These are phyloP conservation scores for Vickermania ingenoplastis DNA, from an alignment of 208 protist species.

Conservation along the genomic window DNA sequence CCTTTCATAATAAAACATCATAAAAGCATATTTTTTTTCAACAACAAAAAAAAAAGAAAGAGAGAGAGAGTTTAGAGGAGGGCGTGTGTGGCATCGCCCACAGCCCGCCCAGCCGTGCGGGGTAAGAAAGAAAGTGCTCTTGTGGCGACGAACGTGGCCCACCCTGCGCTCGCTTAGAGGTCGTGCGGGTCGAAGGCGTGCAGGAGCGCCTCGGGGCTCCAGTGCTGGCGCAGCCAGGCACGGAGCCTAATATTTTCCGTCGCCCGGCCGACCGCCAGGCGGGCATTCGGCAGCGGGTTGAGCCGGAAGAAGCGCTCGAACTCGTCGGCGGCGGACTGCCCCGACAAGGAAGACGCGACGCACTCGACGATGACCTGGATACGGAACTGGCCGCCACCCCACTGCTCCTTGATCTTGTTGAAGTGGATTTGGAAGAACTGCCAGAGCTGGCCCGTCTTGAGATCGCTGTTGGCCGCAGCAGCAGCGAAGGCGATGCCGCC, in stretches of 20 bases:
- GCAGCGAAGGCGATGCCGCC: conserved; percentile 50
- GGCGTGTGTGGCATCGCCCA: no score
- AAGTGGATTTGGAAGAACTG: conserved; percentile 66
- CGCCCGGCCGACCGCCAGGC: conserved; percentile 56
- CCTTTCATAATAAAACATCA: no score
- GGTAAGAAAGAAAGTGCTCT: no score
- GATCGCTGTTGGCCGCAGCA: conserved; percentile 29
- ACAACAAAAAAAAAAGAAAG: no score
- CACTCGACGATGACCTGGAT: conserved; percentile 72
- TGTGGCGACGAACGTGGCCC: no score
- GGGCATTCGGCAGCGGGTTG: conserved; percentile 65
- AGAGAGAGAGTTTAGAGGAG: no score
- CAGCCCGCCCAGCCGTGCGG: no score
- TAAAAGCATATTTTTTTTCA: no score
- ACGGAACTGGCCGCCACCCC: conserved; percentile 83
- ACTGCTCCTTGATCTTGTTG: conserved; percentile 59
- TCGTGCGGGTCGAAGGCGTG: not conserved
- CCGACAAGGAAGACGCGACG: conserved; percentile 45
- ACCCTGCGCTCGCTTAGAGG: no score
- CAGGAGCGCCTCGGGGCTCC: conserved; percentile 14
- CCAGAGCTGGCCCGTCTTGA: conserved; percentile 48
- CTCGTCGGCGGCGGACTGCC: conserved; percentile 34
- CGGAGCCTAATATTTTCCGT: conserved; percentile 54
- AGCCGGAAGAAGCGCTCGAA: conserved; percentile 63
- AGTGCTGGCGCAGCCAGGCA: conserved; percentile 48